Evolutionary conservation across 148 eudicot species (phyloP).

Genomic region (Amaranthus palmeri): DNA sequence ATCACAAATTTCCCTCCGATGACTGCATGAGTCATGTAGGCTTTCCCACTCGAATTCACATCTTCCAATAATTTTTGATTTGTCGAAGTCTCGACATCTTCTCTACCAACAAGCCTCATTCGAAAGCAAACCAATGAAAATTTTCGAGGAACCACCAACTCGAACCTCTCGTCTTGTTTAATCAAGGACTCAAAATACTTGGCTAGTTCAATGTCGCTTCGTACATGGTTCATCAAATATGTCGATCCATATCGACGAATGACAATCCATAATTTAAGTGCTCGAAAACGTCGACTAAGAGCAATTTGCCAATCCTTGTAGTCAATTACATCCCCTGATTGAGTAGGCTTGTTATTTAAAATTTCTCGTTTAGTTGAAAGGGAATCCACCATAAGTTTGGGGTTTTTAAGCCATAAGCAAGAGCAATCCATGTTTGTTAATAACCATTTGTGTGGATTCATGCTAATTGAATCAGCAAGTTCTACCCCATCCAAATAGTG

Average conservation of each 20-base stretch:
- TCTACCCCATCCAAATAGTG: slow-evolving; percentile 44
- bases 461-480: slow-evolving; percentile 37
- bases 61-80: slow-evolving; percentile 37
- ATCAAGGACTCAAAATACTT: slow-evolving; percentile 33
- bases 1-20: slow-evolving; percentile 30
- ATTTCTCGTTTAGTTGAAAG: slow-evolving; percentile 39
- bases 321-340: slow-evolving; percentile 32
- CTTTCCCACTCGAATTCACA: slow-evolving; percentile 38
- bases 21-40: slow-evolving; percentile 43
- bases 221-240: slow-evolving; percentile 35
- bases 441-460: slow-evolving; percentile 52
- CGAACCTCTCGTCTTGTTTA: slow-evolving; percentile 27
- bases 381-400: slow-evolving; percentile 25
- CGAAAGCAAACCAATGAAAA: slow-evolving; percentile 44
- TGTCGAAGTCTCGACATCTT: slow-evolving; percentile 3
- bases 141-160: slow-evolving; percentile 32
- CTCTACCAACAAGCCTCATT: slow-evolving; percentile 6
- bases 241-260: slow-evolving; percentile 36
- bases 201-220: slow-evolving; percentile 38
- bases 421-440: slow-evolving; percentile 41
- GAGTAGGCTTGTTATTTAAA: slow-evolving; percentile 31
- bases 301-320: slow-evolving; percentile 56
- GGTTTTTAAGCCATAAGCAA: slow-evolving; percentile 41
- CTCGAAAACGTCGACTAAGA: slow-evolving; percentile 37
- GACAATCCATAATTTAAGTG: slow-evolving; percentile 40